A percentile compares a stretch with the other conserved stretches of the same genome.
phyloP scores from a whole-genome alignment of 1,284 basidiomycete species.

The Trametes versicolor region DNA sequence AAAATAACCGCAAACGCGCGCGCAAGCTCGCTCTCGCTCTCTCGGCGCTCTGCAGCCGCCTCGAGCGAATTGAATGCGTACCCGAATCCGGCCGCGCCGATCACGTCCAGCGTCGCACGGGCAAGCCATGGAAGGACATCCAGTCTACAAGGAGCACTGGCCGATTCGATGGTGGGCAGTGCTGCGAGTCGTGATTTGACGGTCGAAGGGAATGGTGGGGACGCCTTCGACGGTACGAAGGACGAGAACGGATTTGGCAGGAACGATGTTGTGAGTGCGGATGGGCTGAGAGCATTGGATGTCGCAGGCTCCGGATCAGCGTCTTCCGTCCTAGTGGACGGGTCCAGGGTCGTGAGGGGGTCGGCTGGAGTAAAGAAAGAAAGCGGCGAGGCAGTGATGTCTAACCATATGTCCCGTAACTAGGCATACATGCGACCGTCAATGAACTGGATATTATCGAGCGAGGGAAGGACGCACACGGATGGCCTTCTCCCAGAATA shows the following conservation, averaged over 20 bases:
- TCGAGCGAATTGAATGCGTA: constrained; percentile 67
- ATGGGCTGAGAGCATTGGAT: constrained; percentile 22
- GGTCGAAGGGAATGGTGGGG: constrained; percentile 33
- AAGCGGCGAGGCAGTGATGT: constrained; percentile 36
- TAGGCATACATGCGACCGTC: constrained; percentile 30
- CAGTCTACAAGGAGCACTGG: constrained; percentile 41
- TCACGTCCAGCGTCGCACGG: constrained; percentile 75
- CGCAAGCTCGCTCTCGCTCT: constrained; percentile 62
- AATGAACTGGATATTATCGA: neutral
- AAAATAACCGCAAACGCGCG: constrained; percentile 65
- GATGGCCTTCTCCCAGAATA: constrained; percentile 71
- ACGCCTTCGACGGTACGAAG: constrained; percentile 40
- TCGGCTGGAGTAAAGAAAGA: constrained; percentile 31
- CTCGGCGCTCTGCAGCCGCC: constrained; percentile 38
- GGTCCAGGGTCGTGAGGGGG: constrained; percentile 24
- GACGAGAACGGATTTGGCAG: constrained; percentile 42
- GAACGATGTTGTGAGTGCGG: constrained; percentile 32
- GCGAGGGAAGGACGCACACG: constrained; percentile 51
- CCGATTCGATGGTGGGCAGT: neutral
- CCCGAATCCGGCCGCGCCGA: constrained; percentile 75
- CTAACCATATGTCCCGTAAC: constrained; percentile 60
- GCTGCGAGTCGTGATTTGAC: constrained; percentile 32
- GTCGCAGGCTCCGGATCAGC: constrained; percentile 26
- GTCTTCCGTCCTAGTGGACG: neutral
- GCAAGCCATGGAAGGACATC: constrained; percentile 71